Conservation (phyloP, 495 filamentous ascomycete species). For the Penicillium fimorum region DNA sequence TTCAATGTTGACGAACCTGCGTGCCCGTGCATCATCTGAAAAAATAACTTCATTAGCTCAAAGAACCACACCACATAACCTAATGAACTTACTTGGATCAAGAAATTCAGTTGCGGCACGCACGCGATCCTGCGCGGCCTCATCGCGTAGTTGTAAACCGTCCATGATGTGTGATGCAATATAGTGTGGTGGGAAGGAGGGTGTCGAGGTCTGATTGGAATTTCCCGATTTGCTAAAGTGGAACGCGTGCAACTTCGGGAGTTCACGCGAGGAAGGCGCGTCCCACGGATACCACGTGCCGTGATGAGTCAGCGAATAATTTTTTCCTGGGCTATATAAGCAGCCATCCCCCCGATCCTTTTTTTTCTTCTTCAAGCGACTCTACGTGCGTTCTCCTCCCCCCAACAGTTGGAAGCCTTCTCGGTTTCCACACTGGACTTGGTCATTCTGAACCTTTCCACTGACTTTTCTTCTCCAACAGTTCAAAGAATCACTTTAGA, state of each 20-base stretch:
- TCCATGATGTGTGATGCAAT: slow-evolving; percentile 57
- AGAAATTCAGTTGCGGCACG: slow-evolving; percentile 81
- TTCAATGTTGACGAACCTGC: slow-evolving; percentile 50
- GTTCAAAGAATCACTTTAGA: slow-evolving; percentile 91
- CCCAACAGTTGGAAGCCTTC: slow-evolving; percentile 16
- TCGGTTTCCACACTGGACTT: neutral
- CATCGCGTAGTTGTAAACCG: slow-evolving; percentile 70
- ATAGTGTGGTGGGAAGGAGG: slow-evolving; percentile 15
- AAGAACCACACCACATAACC: neutral
- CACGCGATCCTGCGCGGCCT: slow-evolving; percentile 75
- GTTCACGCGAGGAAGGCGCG: slow-evolving; percentile 1
- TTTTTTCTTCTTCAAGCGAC: slow-evolving; percentile 54
- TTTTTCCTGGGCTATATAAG: slow-evolving; percentile 27
- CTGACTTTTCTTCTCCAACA: slow-evolving; percentile 39
- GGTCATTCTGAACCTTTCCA: slow-evolving; percentile 5
- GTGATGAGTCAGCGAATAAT: slow-evolving; percentile 1
- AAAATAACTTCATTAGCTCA: slow-evolving; percentile 26
- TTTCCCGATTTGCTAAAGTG: slow-evolving; percentile 14
- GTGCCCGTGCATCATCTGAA: slow-evolving; percentile 50
- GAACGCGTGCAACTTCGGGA: neutral
- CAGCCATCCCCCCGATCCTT: slow-evolving; percentile 16
- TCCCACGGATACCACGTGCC: neutral
- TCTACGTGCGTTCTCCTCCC: slow-evolving; percentile 57
- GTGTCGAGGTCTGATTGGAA: slow-evolving; percentile 17
- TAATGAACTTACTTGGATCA: slow-evolving; percentile 65